Evolutionary conservation across 164 flowering plant genomes (phyloP).

Genomic region (Pachysandra terminalis): DNA sequence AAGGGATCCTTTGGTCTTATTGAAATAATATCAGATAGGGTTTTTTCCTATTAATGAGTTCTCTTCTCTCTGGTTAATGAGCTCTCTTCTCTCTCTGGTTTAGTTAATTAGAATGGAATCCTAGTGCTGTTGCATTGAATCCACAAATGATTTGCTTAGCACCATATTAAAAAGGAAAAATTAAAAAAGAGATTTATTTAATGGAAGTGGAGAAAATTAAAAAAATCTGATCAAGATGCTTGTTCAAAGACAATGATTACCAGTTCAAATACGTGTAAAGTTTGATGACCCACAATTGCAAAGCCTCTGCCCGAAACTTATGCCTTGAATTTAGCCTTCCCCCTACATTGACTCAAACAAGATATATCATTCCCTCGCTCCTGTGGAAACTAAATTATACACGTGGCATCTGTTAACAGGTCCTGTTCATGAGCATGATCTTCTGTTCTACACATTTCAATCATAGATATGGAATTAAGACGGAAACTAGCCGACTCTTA

Average conservation of each 20-base stretch:
- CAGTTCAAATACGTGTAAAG: constrained; percentile 30
- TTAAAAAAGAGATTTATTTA: neutral
- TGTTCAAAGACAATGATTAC: constrained; percentile 22
- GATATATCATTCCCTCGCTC: neutral
- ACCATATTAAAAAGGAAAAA: neutral
- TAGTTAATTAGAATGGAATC: neutral
- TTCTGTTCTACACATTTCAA: too few relatives aligned
- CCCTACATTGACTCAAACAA: neutral
- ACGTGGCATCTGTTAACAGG: too few relatives aligned
- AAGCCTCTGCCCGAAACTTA: constrained; percentile 25
- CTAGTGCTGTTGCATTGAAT: neutral
- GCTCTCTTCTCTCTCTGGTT: too few relatives aligned
- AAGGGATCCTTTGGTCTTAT: too few relatives aligned
- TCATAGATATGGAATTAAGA: too few relatives aligned
- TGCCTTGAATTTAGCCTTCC: constrained; percentile 21
- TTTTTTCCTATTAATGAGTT: neutral
- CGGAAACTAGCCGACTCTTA: too few relatives aligned
- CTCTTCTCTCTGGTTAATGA: too few relatives aligned
- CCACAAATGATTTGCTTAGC: neutral
- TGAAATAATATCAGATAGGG: neutral
- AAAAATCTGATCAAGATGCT: too few relatives aligned
- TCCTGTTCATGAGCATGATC: too few relatives aligned
- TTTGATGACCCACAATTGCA: constrained; percentile 15
- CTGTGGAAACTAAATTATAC: too few relatives aligned
- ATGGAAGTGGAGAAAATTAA: neutral